phyloP scores from a whole-genome alignment of 495 filamentous ascomycete species.

The Achaetomiella virescens region DNA sequence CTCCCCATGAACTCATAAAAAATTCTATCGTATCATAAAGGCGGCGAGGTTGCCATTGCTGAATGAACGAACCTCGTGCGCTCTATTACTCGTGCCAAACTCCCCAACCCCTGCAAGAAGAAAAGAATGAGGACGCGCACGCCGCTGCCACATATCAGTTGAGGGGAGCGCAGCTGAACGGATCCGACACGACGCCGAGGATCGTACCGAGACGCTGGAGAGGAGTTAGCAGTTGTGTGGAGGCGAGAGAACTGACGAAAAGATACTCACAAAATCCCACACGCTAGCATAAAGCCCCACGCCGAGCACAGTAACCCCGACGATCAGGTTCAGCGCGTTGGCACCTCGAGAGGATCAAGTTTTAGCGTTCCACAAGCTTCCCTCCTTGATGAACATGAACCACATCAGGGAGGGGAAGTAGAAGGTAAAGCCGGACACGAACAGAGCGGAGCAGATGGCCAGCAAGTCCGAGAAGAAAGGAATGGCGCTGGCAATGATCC shows the following conservation, averaged over 20 bases:
- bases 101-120: not conserved
- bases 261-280: slow-evolving; percentile 47
- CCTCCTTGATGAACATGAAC: slow-evolving; percentile 57
- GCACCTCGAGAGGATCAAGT: slow-evolving; percentile 40
- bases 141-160: slow-evolving; percentile 12
- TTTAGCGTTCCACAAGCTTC: slow-evolving; percentile 41
- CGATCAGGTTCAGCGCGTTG: slow-evolving; percentile 47
- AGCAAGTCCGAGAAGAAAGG: slow-evolving; percentile 66
- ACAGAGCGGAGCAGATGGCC: slow-evolving; percentile 54
- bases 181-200: slow-evolving; percentile 38
- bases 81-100: not conserved
- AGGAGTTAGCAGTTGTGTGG: slow-evolving; percentile 10
- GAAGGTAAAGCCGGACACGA: slow-evolving; percentile 59
- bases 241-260: not conserved
- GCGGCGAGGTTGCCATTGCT: not conserved
- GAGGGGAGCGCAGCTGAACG: slow-evolving; percentile 42
- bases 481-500: slow-evolving; percentile 66
- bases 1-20: not conserved
- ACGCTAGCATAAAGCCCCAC: slow-evolving; percentile 54
- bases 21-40: not conserved
- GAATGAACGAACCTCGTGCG: not conserved
- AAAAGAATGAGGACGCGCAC: not conserved
- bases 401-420: slow-evolving; percentile 60
- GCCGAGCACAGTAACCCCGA: slow-evolving; percentile 51
- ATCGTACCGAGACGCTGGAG: slow-evolving; percentile 37